Conservation (phyloP, 176 grass and related monocot genomes). For the Saccharum spontaneum region DNA sequence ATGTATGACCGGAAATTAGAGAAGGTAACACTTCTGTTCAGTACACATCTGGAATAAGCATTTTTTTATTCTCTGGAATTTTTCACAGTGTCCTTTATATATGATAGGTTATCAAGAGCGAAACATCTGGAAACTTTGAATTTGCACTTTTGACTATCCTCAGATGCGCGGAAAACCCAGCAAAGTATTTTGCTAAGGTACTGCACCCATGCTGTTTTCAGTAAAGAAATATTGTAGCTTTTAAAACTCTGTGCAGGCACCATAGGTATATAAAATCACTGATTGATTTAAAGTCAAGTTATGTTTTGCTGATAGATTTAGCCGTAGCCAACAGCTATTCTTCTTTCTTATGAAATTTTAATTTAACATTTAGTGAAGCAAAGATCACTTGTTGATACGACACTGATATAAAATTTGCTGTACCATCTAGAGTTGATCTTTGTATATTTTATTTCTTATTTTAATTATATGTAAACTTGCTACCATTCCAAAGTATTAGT, state of each 20-base stretch:
- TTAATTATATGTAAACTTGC: constrained; percentile 1
- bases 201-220: constrained; percentile 13
- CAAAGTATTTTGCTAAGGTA: constrained; percentile 99
- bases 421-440: background rate
- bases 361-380: background rate
- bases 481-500: background rate
- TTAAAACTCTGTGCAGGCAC: background rate
- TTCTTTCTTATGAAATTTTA: background rate
- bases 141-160: constrained; percentile 83
- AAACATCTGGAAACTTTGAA: constrained; percentile 97
- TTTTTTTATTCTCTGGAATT: constrained; percentile 10
- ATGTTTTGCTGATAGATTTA: background rate
- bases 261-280: background rate
- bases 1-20: constrained; percentile 68
- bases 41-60: constrained; percentile 1
- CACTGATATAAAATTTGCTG: constrained; percentile 6
- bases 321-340: background rate
- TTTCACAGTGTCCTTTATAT: constrained; percentile 22
- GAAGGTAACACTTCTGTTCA: constrained; percentile 59
- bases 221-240: constrained; percentile 23
- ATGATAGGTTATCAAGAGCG: constrained; percentile 78
- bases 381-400: constrained; percentile 1
- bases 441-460: constrained; percentile 6
- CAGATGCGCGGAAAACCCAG: constrained; percentile 86
- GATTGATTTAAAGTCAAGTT: background rate